Conservation (phyloP, 2,329 filamentous ascomycete genomes). For the Botrytis tulipae region DNA sequence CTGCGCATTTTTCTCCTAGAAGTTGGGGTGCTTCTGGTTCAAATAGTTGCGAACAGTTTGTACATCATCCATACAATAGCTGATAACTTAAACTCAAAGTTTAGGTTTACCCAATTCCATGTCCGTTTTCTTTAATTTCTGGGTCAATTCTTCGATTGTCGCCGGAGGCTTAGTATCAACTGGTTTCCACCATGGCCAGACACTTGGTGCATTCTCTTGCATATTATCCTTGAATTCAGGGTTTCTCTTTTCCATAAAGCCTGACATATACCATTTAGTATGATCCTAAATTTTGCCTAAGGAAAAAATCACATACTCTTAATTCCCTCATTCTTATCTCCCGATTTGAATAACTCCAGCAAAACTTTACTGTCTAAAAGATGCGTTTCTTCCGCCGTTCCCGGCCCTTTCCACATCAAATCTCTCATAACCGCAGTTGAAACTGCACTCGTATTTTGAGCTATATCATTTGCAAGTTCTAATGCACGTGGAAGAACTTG, state of each 20-base stretch:
- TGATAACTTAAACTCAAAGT: background rate
- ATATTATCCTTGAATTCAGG: slow-evolving; percentile 57
- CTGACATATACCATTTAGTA: background rate
- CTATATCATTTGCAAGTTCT: slow-evolving; percentile 64
- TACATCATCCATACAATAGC: background rate
- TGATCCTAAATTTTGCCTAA: too few relatives aligned
- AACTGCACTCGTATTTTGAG: slow-evolving; percentile 62
- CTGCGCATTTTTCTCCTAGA: too few relatives aligned
- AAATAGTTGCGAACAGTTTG: background rate
- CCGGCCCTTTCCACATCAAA: slow-evolving; percentile 61
- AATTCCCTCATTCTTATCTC: slow-evolving; percentile 60
- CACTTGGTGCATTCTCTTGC: slow-evolving; percentile 51
- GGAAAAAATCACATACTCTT: slow-evolving; percentile 36
- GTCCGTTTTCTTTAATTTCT: slow-evolving; percentile 23
- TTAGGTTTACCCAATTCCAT: background rate
- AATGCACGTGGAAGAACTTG: slow-evolving; percentile 64
- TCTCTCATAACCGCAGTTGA: slow-evolving; percentile 67
- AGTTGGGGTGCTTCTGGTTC: background rate
- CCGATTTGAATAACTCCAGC: slow-evolving; percentile 55
- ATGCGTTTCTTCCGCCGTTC: slow-evolving; percentile 66
- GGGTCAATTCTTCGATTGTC: slow-evolving; percentile 28
- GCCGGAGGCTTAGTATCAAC: slow-evolving; percentile 44
- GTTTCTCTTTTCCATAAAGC: slow-evolving; percentile 59
- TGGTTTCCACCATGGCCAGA: slow-evolving; percentile 60
- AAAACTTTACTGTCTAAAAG: slow-evolving; percentile 66